A percentile compares a stretch with the other conserved stretches of the same genome.
phyloP scores from a whole-genome alignment of 176 grass and related monocot genomes.

The Bolboschoenus planiculmis region DNA sequence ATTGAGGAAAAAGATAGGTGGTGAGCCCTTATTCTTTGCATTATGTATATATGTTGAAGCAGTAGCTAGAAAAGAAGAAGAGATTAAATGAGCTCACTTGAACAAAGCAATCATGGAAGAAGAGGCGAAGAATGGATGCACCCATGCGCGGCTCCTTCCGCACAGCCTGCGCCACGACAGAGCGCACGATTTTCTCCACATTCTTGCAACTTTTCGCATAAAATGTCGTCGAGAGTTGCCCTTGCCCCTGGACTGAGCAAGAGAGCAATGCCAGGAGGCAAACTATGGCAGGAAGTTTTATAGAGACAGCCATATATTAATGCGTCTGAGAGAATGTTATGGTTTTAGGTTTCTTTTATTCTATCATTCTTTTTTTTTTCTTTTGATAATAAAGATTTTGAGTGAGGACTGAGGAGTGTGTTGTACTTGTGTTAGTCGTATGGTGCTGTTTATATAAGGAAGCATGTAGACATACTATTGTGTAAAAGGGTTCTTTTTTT shows the following conservation, averaged over 20 bases:
- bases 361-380: neutral
- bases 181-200: conserved; percentile 17
- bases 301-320: conserved; percentile 6
- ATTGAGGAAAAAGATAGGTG: too few species aligned
- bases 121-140: conserved; percentile 27
- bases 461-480: neutral
- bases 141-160: conserved; percentile 22
- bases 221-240: conserved; percentile 21
- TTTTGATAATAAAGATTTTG: neutral
- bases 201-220: conserved; percentile 23
- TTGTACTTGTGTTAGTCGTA: neutral
- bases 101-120: conserved; percentile 28
- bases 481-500: neutral
- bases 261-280: conserved; percentile 2
- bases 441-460: neutral
- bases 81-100: conserved; percentile 6
- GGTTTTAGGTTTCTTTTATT: neutral
- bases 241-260: neutral
- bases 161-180: conserved; percentile 14
- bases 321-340: neutral
- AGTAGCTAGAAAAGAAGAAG: neutral
- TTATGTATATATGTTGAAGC: neutral
- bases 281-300: neutral
- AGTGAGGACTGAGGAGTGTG: neutral
- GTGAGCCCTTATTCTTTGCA: too few species aligned